Percentiles rank a stretch among this genome's conserved stretches.
These are phyloP conservation scores for Syzygium grande DNA, from an alignment of 345 rosid species.

Conservation along the genomic window DNA sequence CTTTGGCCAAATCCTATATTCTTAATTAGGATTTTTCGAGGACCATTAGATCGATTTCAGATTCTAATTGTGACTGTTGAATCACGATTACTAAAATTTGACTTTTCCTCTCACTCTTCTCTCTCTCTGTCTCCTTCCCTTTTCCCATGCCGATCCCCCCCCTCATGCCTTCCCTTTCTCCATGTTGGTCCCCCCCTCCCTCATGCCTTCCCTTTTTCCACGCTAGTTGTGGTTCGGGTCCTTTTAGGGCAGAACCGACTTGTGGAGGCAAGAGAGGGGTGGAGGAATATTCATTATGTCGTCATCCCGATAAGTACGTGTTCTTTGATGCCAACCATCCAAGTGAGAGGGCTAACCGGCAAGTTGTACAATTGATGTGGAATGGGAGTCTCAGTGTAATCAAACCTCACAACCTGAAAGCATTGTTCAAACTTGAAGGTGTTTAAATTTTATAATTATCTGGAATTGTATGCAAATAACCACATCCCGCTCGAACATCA, in stretches of 20 bases:
- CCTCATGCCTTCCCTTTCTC: too few species aligned
- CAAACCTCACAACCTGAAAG: slow-evolving; percentile 10
- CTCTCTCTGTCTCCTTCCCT: too few species aligned
- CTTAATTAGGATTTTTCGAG: too few species aligned
- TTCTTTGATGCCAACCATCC: slow-evolving; percentile 29
- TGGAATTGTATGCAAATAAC: not conserved
- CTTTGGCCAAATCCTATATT: too few species aligned
- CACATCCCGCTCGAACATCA: not conserved
- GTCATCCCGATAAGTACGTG: slow-evolving; percentile 12
- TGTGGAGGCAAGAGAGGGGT: slow-evolving; percentile 5
- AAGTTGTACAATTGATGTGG: slow-evolving; percentile 30
- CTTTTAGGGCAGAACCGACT: not conserved
- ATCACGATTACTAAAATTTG: too few species aligned
- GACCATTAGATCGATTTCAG: too few species aligned
- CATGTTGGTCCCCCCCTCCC: too few species aligned
- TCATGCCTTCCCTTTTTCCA: too few species aligned
- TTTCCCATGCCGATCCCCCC: too few species aligned
- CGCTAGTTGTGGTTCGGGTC: slow-evolving; percentile 13
- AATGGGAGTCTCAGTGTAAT: slow-evolving; percentile 4
- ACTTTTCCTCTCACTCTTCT: too few species aligned
- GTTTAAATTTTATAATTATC: not conserved
- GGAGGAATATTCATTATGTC: slow-evolving; percentile 8
- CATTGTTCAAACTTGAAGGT: not conserved
- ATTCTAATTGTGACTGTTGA: too few species aligned
- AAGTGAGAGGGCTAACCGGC: slow-evolving; percentile 18